Percentiles rank a stretch among this genome's conserved stretches.
Conservation (phyloP, 257 asterid species). For the Ajuga chamaepitys region DNA sequence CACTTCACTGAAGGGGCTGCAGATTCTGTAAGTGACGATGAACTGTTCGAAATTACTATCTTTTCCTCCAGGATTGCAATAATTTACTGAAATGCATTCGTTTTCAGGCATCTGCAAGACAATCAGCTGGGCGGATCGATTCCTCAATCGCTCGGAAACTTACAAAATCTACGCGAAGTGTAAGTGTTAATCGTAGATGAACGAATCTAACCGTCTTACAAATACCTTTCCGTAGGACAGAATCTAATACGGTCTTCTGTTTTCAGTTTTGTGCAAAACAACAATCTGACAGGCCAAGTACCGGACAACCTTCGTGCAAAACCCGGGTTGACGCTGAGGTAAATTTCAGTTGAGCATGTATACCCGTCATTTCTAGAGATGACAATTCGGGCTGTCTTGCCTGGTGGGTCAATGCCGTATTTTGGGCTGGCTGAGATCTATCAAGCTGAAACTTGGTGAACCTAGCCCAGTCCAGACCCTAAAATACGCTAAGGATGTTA, state of each 20-base stretch:
- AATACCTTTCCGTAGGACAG: not conserved
- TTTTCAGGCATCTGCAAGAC: slow-evolving; percentile 76
- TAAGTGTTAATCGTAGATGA: slow-evolving; percentile 35
- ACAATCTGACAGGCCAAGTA: slow-evolving; percentile 79
- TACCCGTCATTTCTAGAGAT: not conserved
- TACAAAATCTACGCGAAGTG: slow-evolving; percentile 49
- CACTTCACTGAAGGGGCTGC: slow-evolving; percentile 53
- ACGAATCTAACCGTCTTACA: not conserved
- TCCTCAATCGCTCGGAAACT: slow-evolving; percentile 56
- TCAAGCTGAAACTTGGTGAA: too few species aligned
- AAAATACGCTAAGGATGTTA: too few species aligned
- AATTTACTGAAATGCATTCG: not conserved
- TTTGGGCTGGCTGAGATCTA: too few species aligned
- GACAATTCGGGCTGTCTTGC: too few species aligned
- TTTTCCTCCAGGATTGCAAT: not conserved
- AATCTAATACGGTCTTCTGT: not conserved
- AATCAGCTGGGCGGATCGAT: slow-evolving; percentile 61
- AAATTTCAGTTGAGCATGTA: not conserved
- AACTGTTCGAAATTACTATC: not conserved
- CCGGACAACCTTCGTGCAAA: slow-evolving; percentile 54
- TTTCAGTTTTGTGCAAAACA: slow-evolving; percentile 71
- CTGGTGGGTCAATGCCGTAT: too few species aligned
- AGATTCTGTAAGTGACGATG: slow-evolving; percentile 54
- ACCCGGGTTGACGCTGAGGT: slow-evolving; percentile 60
- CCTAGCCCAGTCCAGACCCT: too few species aligned